phyloP scores from a whole-genome alignment of 2,329 filamentous ascomycete genomes.

The Pseudogymnoascus sp. region DNA sequence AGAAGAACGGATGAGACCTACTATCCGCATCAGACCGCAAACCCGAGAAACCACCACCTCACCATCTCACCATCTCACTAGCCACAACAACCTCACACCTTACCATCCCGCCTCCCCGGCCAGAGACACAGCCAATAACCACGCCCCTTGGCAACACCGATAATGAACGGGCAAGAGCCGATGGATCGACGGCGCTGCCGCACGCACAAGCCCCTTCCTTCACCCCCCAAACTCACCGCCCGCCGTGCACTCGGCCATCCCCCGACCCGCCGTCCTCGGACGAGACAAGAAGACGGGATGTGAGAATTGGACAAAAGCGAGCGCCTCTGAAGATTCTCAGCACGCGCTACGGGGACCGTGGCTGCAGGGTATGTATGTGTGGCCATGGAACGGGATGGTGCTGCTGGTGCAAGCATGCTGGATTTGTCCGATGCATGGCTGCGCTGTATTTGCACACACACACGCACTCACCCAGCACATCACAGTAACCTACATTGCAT shows the following conservation, averaged over 20 bases:
- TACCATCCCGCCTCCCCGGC: neutral
- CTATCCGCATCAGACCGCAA: neutral
- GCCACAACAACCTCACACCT: neutral
- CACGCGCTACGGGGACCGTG: neutral
- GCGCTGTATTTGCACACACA: neutral
- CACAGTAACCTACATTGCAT: neutral
- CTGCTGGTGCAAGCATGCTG: neutral
- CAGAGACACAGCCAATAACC: neutral
- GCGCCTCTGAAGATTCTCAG: neutral
- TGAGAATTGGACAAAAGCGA: neutral
- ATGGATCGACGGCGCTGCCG: slow-evolving; percentile 1
- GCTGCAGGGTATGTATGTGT: neutral
- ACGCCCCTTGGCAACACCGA: neutral
- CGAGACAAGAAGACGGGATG: neutral
- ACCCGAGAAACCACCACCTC: neutral
- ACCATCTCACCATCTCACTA: neutral
- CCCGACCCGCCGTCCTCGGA: neutral
- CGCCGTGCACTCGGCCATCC: neutral
- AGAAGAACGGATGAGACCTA: neutral
- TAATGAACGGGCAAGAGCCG: slow-evolving; percentile 6
- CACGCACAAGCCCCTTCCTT: neutral
- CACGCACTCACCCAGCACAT: neutral
- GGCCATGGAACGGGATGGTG: neutral
- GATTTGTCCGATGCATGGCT: neutral
- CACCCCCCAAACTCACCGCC: neutral